phyloP scores from a whole-genome alignment of 1,139 yeast species.

The Arxiozyma telluris region DNA sequence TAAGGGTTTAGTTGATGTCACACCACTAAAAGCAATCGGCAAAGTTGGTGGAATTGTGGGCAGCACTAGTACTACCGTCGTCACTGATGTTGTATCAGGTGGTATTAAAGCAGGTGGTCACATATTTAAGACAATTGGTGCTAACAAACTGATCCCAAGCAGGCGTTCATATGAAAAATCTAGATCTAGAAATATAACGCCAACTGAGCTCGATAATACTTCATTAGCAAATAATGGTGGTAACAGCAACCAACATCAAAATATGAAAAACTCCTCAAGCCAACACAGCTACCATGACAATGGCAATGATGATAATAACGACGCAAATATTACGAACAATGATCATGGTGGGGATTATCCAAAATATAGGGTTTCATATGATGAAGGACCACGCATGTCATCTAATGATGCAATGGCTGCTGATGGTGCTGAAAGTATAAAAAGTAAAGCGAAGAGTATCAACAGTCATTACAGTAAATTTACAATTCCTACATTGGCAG shows the following conservation, averaged over 20 bases:
- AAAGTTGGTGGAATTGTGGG: conserved; percentile 34
- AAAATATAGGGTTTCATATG: neutral
- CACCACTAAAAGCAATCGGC: conserved; percentile 39
- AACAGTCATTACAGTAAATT: neutral
- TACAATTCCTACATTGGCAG: neutral
- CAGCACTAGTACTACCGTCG: conserved; percentile 32
- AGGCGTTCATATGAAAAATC: conserved; percentile 1
- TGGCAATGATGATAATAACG: neutral
- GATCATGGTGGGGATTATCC: neutral
- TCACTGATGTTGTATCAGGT: conserved; percentile 27
- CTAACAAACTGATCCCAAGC: conserved; percentile 5
- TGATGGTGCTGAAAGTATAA: neutral
- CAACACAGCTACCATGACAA: neutral
- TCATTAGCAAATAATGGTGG: neutral
- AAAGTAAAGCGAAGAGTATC: neutral
- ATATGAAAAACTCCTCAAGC: neutral
- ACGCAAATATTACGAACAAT: neutral
- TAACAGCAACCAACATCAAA: neutral
- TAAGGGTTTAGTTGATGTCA: conserved; percentile 34
- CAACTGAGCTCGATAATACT: neutral
- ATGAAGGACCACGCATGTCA: neutral
- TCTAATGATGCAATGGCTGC: neutral
- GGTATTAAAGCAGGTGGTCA: conserved; percentile 42
- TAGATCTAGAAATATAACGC: neutral
- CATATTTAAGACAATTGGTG: conserved; percentile 25